Evolutionary conservation across 306 rosid genomes (phyloP).

Genomic region (Amphicarpaea edgeworthii): DNA sequence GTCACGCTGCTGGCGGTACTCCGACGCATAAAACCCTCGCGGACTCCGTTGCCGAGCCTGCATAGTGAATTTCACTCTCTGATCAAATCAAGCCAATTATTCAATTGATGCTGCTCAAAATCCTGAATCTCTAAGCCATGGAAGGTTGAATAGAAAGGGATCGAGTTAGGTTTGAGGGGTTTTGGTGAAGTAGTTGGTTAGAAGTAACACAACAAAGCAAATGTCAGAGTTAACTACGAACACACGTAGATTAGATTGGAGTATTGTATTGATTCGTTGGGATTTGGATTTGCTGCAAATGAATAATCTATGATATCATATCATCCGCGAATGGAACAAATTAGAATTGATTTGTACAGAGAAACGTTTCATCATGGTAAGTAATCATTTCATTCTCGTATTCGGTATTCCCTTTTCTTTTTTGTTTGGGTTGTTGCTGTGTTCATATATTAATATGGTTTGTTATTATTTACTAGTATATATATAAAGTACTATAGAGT

Average conservation of each 20-base stretch:
- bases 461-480: no score
- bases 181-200: conserved; percentile 2
- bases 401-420: not conserved
- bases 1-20: conserved; percentile 48
- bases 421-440: no score
- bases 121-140: not conserved
- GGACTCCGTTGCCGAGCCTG: conserved; percentile 56
- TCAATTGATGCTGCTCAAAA: not conserved
- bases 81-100: not conserved
- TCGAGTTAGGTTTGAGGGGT: conserved; percentile 6
- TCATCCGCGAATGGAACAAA: not conserved
- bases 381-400: not conserved
- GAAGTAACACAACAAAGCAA: no score
- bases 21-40: conserved; percentile 49
- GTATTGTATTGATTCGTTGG: not conserved
- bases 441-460: no score
- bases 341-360: not conserved
- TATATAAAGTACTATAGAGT: no score
- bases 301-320: not conserved
- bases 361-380: not conserved
- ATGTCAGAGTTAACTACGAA: no score
- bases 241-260: not conserved
- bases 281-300: not conserved
- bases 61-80: conserved; percentile 3
- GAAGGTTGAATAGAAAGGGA: not conserved